Evolutionary conservation across 495 filamentous ascomycete species (phyloP).

Genomic region (Lepidopterella palustris): DNA sequence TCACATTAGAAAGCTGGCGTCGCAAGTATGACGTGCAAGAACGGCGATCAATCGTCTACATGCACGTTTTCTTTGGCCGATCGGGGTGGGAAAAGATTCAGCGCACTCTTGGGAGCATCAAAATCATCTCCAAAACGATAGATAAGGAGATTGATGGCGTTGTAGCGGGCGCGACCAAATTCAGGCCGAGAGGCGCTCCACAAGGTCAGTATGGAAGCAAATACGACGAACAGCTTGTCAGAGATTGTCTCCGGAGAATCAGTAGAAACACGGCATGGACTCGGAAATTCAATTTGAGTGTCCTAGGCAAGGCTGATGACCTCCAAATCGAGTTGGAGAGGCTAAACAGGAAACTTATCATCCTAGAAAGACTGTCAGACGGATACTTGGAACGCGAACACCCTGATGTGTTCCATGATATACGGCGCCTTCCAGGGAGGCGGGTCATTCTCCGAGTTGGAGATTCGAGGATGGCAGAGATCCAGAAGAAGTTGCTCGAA

Average conservation of each 20-base stretch:
- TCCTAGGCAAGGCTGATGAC: slow-evolving; percentile 1
- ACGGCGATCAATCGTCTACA: slow-evolving; percentile 9
- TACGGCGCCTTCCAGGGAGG: slow-evolving; percentile 9
- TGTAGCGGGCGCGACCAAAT: slow-evolving; percentile 1
- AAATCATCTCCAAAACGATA: neutral
- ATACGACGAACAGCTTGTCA: neutral
- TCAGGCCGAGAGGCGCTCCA: neutral
- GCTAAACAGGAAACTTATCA: slow-evolving; percentile 8
- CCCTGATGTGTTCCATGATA: slow-evolving; percentile 7
- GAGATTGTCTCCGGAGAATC: slow-evolving; percentile 1
- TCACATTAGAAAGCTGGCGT: slow-evolving; percentile 11
- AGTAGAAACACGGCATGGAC: slow-evolving; percentile 1
- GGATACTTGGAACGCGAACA: slow-evolving; percentile 11
- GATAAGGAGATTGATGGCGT: slow-evolving; percentile 5
- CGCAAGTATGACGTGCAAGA: slow-evolving; percentile 16
- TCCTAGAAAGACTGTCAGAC: slow-evolving; percentile 16
- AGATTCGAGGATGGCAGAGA: neutral
- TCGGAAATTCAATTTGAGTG: slow-evolving; percentile 9
- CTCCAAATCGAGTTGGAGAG: slow-evolving; percentile 6
- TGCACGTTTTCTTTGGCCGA: slow-evolving; percentile 11
- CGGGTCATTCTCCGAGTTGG: neutral
- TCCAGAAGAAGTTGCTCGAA: slow-evolving; percentile 11
- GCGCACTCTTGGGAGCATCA: slow-evolving; percentile 1
- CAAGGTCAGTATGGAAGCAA: neutral
- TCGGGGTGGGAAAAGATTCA: slow-evolving; percentile 6